A percentile compares a stretch with the other conserved stretches of the same genome.
Conservation (phyloP, 1,284 basidiomycete genomes). For the Wallemia ichthyophaga region DNA sequence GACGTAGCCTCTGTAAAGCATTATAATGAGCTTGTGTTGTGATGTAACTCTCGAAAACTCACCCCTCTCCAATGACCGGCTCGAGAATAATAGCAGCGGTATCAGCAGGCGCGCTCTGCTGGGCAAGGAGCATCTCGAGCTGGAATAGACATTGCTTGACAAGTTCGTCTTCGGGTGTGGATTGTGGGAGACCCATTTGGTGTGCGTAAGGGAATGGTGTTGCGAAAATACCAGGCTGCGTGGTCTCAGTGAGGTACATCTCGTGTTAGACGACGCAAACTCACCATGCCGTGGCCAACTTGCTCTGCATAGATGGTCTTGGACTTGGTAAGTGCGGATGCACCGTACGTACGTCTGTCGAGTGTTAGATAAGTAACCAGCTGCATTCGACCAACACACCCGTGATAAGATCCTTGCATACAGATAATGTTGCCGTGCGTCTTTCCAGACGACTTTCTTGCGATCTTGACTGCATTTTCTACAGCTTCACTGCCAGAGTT, state of each 20-base stretch:
- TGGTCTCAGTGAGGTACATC: background rate
- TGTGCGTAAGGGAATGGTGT: conserved; percentile 83
- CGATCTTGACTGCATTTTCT: conserved; percentile 30
- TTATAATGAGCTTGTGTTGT: no score
- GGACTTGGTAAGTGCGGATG: conserved; percentile 61
- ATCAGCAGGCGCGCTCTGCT: conserved; percentile 54
- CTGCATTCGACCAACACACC: background rate
- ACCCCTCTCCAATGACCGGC: conserved; percentile 67
- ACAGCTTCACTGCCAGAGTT: conserved; percentile 80
- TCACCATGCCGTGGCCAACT: conserved; percentile 46
- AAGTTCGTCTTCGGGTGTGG: conserved; percentile 33
- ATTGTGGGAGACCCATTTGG: conserved; percentile 34
- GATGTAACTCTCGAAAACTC: no score
- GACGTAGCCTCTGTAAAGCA: conserved; percentile 42
- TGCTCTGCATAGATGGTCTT: conserved; percentile 70
- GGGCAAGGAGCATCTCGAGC: conserved; percentile 47
- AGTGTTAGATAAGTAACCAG: background rate
- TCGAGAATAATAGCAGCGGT: conserved; percentile 79
- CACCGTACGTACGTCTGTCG: conserved; percentile 60
- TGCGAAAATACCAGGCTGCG: conserved; percentile 48
- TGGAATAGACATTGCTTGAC: conserved; percentile 43
- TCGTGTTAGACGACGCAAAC: conserved; percentile 7
- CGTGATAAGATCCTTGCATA: conserved; percentile 35
- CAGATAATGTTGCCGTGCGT: conserved; percentile 48
- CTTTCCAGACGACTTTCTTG: conserved; percentile 37